Conservation (phyloP, 2,329 filamentous ascomycete species). For the Allantophomopsis lycopodina region DNA sequence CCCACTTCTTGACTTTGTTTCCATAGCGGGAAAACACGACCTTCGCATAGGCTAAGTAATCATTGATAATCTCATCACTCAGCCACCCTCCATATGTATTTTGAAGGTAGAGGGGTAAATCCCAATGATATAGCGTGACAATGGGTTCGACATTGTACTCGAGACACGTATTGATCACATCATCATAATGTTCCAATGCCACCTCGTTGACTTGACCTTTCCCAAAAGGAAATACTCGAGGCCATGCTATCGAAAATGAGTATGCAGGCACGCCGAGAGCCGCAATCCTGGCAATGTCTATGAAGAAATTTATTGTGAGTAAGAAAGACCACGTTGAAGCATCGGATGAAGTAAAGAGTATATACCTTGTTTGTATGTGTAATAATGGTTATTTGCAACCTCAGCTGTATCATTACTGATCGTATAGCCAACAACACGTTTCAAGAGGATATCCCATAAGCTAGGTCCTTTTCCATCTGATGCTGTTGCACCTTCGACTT, state of each 20-base stretch:
- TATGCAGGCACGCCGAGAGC: constrained; percentile 36
- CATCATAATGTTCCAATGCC: constrained; percentile 37
- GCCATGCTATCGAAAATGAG: constrained; percentile 38
- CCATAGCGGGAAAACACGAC: constrained; percentile 35
- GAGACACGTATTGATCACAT: constrained; percentile 34
- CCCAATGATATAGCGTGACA: constrained; percentile 31
- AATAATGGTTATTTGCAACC: constrained; percentile 36
- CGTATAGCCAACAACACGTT: constrained; percentile 7
- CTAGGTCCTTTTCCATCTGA: constrained; percentile 28
- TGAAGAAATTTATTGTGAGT: neutral
- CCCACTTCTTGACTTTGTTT: constrained; percentile 35
- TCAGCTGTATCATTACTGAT: constrained; percentile 30
- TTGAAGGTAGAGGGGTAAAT: constrained; percentile 20
- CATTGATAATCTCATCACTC: constrained; percentile 31
- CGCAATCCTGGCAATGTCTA: constrained; percentile 35
- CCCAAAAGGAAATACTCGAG: constrained; percentile 35
- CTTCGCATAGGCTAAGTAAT: constrained; percentile 38
- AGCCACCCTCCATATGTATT: constrained; percentile 28
- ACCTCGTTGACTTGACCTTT: constrained; percentile 34
- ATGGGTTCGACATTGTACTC: constrained; percentile 33
- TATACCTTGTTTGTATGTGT: constrained; percentile 38
- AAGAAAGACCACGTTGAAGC: constrained; percentile 13
- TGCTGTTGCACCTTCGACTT: constrained; percentile 31
- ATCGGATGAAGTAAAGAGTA: constrained; percentile 19
- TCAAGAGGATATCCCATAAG: constrained; percentile 24